Evolutionary conservation across 805 yeast species (phyloP).

Genomic region (Wickerhamomyces xylosicus): DNA sequence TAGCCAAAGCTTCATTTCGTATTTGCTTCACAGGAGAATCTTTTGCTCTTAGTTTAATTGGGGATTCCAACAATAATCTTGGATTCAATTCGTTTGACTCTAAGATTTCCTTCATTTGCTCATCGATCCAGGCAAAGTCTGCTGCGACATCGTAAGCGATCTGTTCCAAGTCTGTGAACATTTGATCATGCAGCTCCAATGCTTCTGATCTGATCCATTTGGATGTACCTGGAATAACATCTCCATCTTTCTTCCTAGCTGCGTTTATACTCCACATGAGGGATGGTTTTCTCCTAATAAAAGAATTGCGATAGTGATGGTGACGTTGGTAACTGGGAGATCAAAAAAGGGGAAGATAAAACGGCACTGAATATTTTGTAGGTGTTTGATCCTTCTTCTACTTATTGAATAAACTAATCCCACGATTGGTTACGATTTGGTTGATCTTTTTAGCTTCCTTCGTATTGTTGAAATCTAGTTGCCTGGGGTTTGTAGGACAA

Average conservation of each 20-base stretch:
- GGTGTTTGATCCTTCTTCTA: no score
- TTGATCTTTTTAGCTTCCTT: no score
- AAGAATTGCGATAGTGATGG: no score
- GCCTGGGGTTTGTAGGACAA: no score
- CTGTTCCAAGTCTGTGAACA: slow-evolving; percentile 27
- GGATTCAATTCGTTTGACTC: slow-evolving; percentile 18
- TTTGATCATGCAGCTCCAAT: slow-evolving; percentile 26
- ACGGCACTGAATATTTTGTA: no score
- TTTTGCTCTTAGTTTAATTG: slow-evolving; percentile 15
- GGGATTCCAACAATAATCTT: slow-evolving; percentile 17
- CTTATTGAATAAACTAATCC: no score
- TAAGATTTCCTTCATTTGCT: slow-evolving; percentile 28
- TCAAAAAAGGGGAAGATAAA: no score
- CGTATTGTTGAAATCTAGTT: no score
- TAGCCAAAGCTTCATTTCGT: slow-evolving; percentile 12
- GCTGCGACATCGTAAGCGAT: slow-evolving; percentile 28
- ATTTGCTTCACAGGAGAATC: slow-evolving; percentile 19
- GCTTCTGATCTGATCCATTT: slow-evolving; percentile 40
- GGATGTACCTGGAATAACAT: slow-evolving; percentile 37
- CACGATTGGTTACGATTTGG: no score
- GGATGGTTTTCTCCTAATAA: no score
- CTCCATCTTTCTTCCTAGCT: slow-evolving; percentile 15
- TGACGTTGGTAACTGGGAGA: no score
- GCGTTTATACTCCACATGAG: slow-evolving; percentile 18
- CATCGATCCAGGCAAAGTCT: slow-evolving; percentile 31